Percentiles rank a stretch among this genome's conserved stretches.
Conservation (phyloP, 805 yeast genomes). For the Komagataella kurtzmanii region DNA sequence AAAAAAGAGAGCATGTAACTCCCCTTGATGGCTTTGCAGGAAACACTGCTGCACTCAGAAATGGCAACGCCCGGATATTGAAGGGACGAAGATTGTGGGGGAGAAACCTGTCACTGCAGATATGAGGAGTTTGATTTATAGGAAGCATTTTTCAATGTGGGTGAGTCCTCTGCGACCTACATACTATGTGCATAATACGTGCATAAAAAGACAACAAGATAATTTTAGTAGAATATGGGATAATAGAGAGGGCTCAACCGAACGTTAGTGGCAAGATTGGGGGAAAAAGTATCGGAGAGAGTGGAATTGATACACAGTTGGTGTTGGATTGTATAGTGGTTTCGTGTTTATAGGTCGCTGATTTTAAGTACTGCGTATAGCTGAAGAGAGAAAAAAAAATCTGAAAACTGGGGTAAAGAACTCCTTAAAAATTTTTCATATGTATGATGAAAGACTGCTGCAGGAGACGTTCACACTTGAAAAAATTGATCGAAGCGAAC, state of each 20-base stretch:
- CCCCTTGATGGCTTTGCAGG: not conserved
- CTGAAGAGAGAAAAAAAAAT: not conserved
- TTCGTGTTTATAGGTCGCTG: not conserved
- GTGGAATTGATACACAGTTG: not conserved
- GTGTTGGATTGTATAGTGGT: not conserved
- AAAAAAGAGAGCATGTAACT: not conserved
- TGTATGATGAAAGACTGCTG: not conserved
- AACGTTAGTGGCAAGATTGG: not conserved
- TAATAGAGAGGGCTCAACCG: not conserved
- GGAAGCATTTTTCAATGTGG: not conserved
- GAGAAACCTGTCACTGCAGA: not conserved
- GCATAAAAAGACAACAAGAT: not conserved
- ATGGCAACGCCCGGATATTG: not conserved
- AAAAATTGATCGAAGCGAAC: not conserved
- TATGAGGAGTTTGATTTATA: not conserved
- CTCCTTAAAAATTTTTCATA: not conserved
- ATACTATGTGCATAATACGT: not conserved
- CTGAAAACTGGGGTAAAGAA: not conserved
- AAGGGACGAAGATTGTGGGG: not conserved
- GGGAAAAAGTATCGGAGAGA: not conserved
- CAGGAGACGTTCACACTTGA: not conserved
- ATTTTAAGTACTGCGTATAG: not conserved
- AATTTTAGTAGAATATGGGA: not conserved
- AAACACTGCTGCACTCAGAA: not conserved
- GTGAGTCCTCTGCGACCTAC: not conserved